Evolutionary conservation across 768 basidiomycete species (phyloP), one percentile per base, ranked within the genome.

Genomic region (Mycena indigotica): DNA sequence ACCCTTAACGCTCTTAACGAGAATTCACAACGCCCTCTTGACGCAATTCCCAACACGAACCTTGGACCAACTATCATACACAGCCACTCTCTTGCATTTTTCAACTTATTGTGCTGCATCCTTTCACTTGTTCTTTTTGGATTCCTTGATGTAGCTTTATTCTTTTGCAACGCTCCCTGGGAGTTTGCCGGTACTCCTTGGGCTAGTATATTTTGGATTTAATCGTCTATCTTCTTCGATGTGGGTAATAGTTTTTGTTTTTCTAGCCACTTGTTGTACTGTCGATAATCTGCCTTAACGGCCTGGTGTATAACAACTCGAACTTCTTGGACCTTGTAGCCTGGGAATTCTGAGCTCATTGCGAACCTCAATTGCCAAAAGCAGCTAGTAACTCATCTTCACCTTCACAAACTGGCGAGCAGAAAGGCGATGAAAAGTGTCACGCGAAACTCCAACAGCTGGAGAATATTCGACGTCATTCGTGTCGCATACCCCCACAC

Each of bases 1-100:
- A 57, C 56, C 50, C 62, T 40, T 38, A 30, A 67, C 53, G 65
- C 46, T 62, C 60, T 23, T 61, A 21, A 66, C 55, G 65, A 58
- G 28, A 46, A 55, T 30, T n/a, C 45, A 40, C 48, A 38, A 46
- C 28, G 45, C 46, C 46, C 46, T 10, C 28, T 48, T 25, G 28
- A 21, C 46, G 21, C 25, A 55, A 48, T 23, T 49, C 8, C 26
- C 28, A 35, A 24, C 29, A 58, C 40, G 56, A 52, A 23, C 46
- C 3, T 30, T 26, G 51, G 56, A 53, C 56, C 26, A 29, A 19
- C 15, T 57, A 46, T 25, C 30, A 39, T 58, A 62, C 50, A 28
- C 52, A 55, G 57, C 57, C 29, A n/a, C n/a, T 62, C 52, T 26
- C 26, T 52, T 58, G 45, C 52, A 46, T 56, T 53, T 48, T 53